phyloP scores from a whole-genome alignment of 2,329 filamentous ascomycete genomes.

The Exophiala dermatitidis region DNA sequence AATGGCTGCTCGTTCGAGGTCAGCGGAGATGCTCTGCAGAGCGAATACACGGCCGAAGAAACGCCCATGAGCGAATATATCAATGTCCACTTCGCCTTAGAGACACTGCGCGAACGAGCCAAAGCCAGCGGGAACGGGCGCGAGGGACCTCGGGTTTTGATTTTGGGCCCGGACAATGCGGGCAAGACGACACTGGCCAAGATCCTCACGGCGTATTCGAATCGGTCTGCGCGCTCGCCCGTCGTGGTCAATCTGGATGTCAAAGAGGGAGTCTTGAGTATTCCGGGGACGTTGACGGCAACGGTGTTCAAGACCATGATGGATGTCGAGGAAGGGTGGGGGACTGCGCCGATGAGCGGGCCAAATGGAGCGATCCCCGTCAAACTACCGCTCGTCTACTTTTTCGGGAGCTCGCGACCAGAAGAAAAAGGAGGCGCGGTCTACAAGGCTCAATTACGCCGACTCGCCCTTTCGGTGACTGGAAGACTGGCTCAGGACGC shows the following conservation, averaged over 20 bases:
- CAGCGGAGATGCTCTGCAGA: conserved; percentile 53
- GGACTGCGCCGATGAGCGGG: conserved; percentile 81
- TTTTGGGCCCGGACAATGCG: conserved; percentile 68
- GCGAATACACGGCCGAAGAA: conserved; percentile 65
- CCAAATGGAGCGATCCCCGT: conserved; percentile 73
- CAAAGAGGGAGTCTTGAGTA: conserved; percentile 66
- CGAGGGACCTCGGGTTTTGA: conserved; percentile 71
- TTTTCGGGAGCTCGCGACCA: conserved; percentile 60
- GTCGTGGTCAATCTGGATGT: conserved; percentile 80
- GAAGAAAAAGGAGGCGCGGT: conserved; percentile 62
- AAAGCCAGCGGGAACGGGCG: conserved; percentile 38
- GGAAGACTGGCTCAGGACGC: conserved; percentile 70
- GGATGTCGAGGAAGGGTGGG: conserved; percentile 84
- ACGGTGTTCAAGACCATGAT: conserved; percentile 81
- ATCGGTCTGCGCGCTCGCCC: conserved; percentile 65
- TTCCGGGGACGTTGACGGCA: conserved; percentile 76
- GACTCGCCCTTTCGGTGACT: conserved; percentile 70
- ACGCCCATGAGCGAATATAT: conserved; percentile 73
- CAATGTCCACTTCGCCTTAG: conserved; percentile 82
- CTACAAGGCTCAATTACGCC: conserved; percentile 66
- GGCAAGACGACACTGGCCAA: conserved; percentile 80
- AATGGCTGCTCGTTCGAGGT: conserved; percentile 82
- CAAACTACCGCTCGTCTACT: conserved; percentile 85
- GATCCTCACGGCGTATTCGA: conserved; percentile 71
- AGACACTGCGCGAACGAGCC: conserved; percentile 60